Evolutionary conservation across 805 yeast species (phyloP).

Genomic region (Ogataea allantospora): DNA sequence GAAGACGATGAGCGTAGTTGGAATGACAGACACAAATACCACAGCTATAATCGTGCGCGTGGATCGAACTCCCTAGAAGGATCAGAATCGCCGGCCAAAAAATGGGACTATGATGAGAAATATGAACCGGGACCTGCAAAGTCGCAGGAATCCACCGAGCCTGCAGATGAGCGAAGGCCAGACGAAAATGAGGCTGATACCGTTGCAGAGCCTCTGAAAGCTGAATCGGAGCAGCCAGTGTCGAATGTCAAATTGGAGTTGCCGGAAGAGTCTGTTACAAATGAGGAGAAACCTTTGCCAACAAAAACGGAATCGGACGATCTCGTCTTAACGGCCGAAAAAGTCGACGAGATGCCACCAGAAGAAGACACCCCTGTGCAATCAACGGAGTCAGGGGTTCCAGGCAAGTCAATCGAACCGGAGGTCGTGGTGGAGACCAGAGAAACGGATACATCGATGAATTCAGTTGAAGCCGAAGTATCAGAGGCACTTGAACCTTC

Average conservation of each 20-base stretch:
- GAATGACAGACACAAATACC: slow-evolving; percentile 6
- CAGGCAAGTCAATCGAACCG: no score
- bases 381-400: no score
- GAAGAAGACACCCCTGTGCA: no score
- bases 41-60: not conserved
- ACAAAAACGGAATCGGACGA: no score
- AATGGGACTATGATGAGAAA: slow-evolving; percentile 3
- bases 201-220: not conserved
- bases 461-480: not conserved
- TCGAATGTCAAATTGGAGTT: no score
- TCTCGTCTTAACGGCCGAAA: no score
- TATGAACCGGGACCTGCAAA: not conserved
- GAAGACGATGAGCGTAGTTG: slow-evolving; percentile 13
- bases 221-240: no score
- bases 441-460: no score
- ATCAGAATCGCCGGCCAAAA: slow-evolving; percentile 5
- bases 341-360: no score
- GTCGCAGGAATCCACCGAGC: not conserved
- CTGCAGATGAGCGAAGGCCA: not conserved
- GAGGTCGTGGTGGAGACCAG: no score
- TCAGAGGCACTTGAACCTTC: not conserved
- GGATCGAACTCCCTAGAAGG: slow-evolving; percentile 3
- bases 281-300: no score
- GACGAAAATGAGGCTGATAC: not conserved
- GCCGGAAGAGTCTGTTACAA: no score